phyloP scores from a whole-genome alignment of 2,329 filamentous ascomycete species.

The Cryphonectria radicalis region DNA sequence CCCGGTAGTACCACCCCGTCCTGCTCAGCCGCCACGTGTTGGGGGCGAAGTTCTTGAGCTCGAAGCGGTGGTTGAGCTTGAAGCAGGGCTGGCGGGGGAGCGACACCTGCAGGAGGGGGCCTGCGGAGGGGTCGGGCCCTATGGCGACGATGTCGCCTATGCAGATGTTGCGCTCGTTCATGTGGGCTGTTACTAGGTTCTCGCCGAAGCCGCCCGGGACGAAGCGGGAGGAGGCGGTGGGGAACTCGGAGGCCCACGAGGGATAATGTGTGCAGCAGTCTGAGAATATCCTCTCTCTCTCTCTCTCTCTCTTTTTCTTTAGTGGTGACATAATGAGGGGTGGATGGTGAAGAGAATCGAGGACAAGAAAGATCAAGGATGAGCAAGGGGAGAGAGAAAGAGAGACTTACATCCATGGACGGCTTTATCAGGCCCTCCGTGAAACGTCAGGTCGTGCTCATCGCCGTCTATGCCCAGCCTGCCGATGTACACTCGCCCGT shows the following conservation, averaged over 20 bases:
- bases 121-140: constrained; percentile 45
- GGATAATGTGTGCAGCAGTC: constrained; percentile 65
- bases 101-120: constrained; percentile 57
- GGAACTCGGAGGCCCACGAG: constrained; percentile 57
- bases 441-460: constrained; percentile 65
- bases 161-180: constrained; percentile 69
- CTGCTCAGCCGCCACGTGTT: constrained; percentile 59
- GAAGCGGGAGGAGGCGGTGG: constrained; percentile 55
- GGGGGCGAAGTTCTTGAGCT: constrained; percentile 64
- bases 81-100: constrained; percentile 68
- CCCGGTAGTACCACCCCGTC: constrained; percentile 70
- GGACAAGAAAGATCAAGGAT: background rate
- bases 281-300: constrained; percentile 28
- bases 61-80: constrained; percentile 71
- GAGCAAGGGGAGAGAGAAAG: constrained; percentile 13
- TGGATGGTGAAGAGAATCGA: too few relatives aligned
- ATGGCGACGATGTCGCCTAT: constrained; percentile 65
- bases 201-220: constrained; percentile 65
- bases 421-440: constrained; percentile 67
- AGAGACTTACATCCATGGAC: constrained; percentile 57
- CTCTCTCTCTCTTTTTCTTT: too few relatives aligned
- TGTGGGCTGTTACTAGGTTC: constrained; percentile 60
- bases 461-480: constrained; percentile 59
- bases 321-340: background rate
- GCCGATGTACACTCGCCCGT: constrained; percentile 50